Percentiles rank a stretch among this genome's conserved stretches.
These are phyloP conservation scores for Calonectria hongkongensis DNA, from an alignment of 2,329 filamentous ascomycete species.

Conservation along the genomic window DNA sequence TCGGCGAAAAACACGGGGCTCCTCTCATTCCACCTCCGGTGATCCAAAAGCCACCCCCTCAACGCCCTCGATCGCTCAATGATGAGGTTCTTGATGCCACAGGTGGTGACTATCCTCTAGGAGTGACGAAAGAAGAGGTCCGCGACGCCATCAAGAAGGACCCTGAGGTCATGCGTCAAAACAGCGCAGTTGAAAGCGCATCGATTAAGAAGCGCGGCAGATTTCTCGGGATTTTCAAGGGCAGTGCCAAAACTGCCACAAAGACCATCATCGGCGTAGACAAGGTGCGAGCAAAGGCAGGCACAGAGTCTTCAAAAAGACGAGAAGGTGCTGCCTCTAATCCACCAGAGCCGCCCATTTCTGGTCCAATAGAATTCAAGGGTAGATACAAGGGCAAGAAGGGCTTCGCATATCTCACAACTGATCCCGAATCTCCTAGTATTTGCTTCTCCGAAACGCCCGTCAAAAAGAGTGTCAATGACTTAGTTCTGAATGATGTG, in stretches of 20 bases:
- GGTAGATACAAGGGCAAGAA: background rate
- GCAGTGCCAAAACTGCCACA: background rate
- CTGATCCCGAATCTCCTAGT: background rate
- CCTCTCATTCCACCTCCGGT: background rate
- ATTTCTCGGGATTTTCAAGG: background rate
- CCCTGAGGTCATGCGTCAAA: background rate
- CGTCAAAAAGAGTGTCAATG: background rate
- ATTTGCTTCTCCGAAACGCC: slow-evolving; percentile 4
- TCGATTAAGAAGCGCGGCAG: background rate
- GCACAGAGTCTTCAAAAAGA: background rate
- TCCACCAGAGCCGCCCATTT: background rate
- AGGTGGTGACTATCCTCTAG: background rate
- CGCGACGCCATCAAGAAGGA: background rate
- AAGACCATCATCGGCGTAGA: slow-evolving; percentile 3
- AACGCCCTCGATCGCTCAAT: background rate
- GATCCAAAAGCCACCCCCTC: background rate
- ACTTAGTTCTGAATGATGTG: background rate
- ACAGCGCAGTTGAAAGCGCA: background rate
- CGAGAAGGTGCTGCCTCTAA: background rate
- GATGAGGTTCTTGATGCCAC: background rate
- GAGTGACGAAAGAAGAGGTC: slow-evolving; percentile 5
- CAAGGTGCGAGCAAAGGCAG: slow-evolving; percentile 12
- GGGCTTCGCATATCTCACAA: slow-evolving; percentile 2
- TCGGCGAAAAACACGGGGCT: background rate
- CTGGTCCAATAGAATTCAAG: background rate